A percentile compares a stretch with the other conserved stretches of the same genome.
Conservation (phyloP, 305 asterid genomes). For the Rubia tinctorum region DNA sequence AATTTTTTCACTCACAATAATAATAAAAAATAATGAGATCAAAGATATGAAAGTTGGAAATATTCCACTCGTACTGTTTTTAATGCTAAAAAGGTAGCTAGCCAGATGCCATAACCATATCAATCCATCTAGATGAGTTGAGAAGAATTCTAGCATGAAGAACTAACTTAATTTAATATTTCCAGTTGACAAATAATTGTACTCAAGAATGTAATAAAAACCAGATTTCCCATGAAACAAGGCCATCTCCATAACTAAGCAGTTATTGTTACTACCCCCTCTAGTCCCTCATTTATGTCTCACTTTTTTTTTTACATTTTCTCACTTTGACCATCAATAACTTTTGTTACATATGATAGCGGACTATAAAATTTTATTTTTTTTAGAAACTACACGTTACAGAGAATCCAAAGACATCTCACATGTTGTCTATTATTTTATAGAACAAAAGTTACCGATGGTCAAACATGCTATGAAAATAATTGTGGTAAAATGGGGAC, state of each 20-base stretch:
- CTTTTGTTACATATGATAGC: too few relatives aligned
- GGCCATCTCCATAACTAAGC: slow-evolving; percentile 7
- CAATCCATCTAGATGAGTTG: slow-evolving; percentile 6
- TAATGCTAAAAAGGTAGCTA: slow-evolving; percentile 6
- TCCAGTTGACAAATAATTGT: neutral
- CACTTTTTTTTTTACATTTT: too few relatives aligned
- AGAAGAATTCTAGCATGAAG: slow-evolving; percentile 8
- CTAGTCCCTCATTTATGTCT: too few relatives aligned
- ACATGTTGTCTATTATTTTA: too few relatives aligned
- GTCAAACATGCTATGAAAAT: too few relatives aligned
- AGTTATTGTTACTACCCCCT: neutral
- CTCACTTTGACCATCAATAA: too few relatives aligned
- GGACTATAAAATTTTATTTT: too few relatives aligned
- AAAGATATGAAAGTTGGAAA: neutral
- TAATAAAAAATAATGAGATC: neutral
- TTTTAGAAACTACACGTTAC: too few relatives aligned
- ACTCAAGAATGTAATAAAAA: neutral
- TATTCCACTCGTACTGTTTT: slow-evolving; percentile 13
- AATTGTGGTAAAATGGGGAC: too few relatives aligned
- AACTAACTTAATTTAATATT: slow-evolving; percentile 9
- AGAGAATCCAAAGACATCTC: too few relatives aligned
- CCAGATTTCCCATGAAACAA: slow-evolving; percentile 16
- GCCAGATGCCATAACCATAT: slow-evolving; percentile 9
- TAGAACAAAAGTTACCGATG: too few relatives aligned
- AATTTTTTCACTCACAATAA: neutral